phyloP scores from a whole-genome alignment of 2,329 filamentous ascomycete species.

The Nothomitra cinnamomea region DNA sequence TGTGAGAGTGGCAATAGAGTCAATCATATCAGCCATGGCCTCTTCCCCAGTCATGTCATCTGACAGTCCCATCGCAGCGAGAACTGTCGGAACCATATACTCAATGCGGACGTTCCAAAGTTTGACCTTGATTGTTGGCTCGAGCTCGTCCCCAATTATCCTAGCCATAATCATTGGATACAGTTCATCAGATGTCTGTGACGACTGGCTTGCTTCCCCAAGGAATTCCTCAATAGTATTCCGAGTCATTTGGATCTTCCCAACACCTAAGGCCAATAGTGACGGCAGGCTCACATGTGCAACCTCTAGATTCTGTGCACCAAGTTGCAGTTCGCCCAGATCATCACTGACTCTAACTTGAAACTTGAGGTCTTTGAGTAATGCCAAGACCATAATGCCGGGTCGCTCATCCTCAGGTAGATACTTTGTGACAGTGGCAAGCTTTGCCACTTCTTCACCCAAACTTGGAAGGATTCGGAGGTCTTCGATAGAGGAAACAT shows the following conservation, averaged over 20 bases:
- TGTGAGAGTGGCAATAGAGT: constrained; percentile 38
- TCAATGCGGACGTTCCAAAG: constrained; percentile 73
- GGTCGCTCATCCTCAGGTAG: constrained; percentile 90
- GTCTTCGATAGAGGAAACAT: constrained; percentile 44
- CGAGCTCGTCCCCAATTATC: constrained; percentile 86
- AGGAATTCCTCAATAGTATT: constrained; percentile 57
- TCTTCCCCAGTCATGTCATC: constrained; percentile 54
- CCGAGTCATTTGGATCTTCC: constrained; percentile 41
- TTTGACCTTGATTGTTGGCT: constrained; percentile 77
- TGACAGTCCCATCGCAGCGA: constrained; percentile 58
- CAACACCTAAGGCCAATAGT: constrained; percentile 61
- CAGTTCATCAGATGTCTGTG: constrained; percentile 16
- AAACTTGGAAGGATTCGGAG: constrained; percentile 53
- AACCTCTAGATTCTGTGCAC: constrained; percentile 46
- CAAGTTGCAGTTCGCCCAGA: constrained; percentile 46
- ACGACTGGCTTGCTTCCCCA: constrained; percentile 35
- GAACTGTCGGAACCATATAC: constrained; percentile 69
- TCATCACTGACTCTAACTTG: constrained; percentile 47
- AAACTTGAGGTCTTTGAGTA: constrained; percentile 45
- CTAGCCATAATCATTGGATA: constrained; percentile 67
- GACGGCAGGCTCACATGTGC: constrained; percentile 76
- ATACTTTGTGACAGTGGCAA: constrained; percentile 85
- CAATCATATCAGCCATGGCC: constrained; percentile 56
- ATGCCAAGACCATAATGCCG: constrained; percentile 59
- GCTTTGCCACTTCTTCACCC: constrained; percentile 59